Conservation (phyloP, 345 rosid genomes). For the Litchi chinensis region DNA sequence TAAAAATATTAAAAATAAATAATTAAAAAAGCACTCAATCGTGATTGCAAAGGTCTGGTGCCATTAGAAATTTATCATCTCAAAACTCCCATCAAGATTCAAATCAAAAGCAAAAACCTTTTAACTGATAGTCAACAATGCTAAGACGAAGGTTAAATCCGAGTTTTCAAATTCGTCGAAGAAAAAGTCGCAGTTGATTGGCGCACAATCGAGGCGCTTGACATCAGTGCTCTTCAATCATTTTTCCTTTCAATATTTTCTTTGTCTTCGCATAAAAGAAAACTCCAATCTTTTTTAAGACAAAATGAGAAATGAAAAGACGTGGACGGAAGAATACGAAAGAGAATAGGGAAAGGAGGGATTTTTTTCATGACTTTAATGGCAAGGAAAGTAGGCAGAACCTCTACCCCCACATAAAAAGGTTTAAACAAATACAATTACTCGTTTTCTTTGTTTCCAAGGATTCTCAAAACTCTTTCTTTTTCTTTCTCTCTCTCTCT, state of each 20-base stretch:
- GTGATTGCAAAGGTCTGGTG: too few species aligned
- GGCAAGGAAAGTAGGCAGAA: neutral
- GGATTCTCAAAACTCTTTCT: constrained; percentile 21
- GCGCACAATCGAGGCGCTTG: constrained; percentile 70
- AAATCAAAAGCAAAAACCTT: too few species aligned
- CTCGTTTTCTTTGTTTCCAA: neutral
- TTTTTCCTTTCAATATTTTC: constrained; percentile 10
- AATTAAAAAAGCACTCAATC: too few species aligned
- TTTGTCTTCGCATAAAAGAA: too few species aligned
- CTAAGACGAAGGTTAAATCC: too few species aligned
- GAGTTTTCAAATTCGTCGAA: too few species aligned
- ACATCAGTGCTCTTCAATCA: constrained; percentile 92
- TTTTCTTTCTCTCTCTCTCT: neutral
- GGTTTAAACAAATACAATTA: too few species aligned
- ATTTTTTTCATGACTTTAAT: neutral
- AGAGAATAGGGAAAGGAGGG: neutral
- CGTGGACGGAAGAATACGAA: neutral
- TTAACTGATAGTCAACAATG: too few species aligned
- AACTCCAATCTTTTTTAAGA: neutral
- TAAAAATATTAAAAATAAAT: too few species aligned
- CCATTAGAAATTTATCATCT: too few species aligned
- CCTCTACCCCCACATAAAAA: too few species aligned
- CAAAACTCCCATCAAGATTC: too few species aligned
- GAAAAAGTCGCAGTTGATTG: constrained; percentile 87
- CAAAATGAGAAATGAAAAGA: neutral